Base-by-base conservation (phyloP, 2,329 filamentous ascomycete species). In the Hymenotorrendiella dingleyae region DNA sequence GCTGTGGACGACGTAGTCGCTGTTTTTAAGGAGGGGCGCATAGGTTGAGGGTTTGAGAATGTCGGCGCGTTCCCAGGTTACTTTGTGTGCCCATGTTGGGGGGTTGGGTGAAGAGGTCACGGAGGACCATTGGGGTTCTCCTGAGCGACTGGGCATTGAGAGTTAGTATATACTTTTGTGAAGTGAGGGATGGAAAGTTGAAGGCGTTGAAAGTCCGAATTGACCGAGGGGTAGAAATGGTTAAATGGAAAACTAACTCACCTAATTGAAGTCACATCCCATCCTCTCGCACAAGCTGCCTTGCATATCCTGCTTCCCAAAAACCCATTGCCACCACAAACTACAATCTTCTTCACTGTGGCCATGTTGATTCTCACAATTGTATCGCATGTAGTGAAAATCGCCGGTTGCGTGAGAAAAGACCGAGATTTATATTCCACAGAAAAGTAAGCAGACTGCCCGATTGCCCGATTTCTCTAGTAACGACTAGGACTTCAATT, bases 261-360 rank as follows among this genome's bases (percentile, higher is more conserved):
- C 88, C 89, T 94, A 58, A 98, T 81, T 5, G 90, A 96, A 17
- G 82, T 91, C 36, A 97, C 91, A 44, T 89, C 78, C 91, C 91
- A 97, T 42, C 89, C 88, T 61, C 89, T 75, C 34, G 82, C 76
- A 38, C 88, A 82, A 33, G 88, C 93, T 41, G 86, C 83, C 70
- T 88, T 93, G 71, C 93, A 97, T 68, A 98, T 95, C 43, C 91
- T 78, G 19, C 73, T 76, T 66, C 88, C 88, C 20, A 98, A 68
- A 62, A 97, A 98, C 24, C 93, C 91, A 65, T 87, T 96, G 46
- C 91, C 91, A 54, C 93, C 93, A 54, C 86, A 94, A 42, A 98
- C 89, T 30, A 97, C 81, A 32, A 98, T 72, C 66, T 80, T 84
- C 68, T 89, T 95, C 44, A 79, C 44, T 2, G 37, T 43, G 26